Base-by-base conservation (phyloP, 495 filamentous ascomycete species). In the Aspergillus incahuasiensis region DNA sequence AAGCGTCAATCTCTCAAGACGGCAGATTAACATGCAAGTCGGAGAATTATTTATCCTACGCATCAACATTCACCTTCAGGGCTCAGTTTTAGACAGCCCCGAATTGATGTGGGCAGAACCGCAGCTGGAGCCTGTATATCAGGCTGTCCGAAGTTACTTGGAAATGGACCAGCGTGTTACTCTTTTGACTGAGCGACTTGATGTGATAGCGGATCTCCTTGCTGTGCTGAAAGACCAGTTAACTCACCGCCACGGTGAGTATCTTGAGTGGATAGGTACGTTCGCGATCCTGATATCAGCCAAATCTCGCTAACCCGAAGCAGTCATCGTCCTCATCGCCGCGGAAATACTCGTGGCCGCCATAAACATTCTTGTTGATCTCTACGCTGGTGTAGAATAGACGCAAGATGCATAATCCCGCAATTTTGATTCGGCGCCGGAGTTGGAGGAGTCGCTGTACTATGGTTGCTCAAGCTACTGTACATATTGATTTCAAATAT, bases 51-150 rank as follows among this genome's bases (percentile, higher is more conserved):
- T 98, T 71, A 97, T 98, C 63, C 72, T 98, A 11, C 82, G 92
- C 24, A 97, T 98, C 75, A 96, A 92, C 65, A 96, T 98, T 64
- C 95, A 98, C 74, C 79, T 98, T 12, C 96, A 98, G 70, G 95
- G 95, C 35, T 91, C 86, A 22, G 91, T 98, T 11, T 85, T 98
- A n/a, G 94, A 98, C 61, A 92, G 91, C 8, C 94, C 94, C 1
- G 94, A 98, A 68, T 79, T 98, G 19, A 97, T 98, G 82, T 98
- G 94, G 94, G 89, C 91, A 39, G 94, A 98, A 71, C 94, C 94
- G 13, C 91, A 96, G 66, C 78, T 98, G 16, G 94, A 97, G 61
- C 94, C 94, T 30, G 83, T 97, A 18, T 98, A 98, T 65, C 87
- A 91, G 63, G 94, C 94, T 39, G 92, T 96, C 40, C 81, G 95